Evolutionary conservation across 495 filamentous ascomycete species (phyloP), one percentile per base, ranked within the genome.

Genomic region (Lentithecium fluviatile): DNA sequence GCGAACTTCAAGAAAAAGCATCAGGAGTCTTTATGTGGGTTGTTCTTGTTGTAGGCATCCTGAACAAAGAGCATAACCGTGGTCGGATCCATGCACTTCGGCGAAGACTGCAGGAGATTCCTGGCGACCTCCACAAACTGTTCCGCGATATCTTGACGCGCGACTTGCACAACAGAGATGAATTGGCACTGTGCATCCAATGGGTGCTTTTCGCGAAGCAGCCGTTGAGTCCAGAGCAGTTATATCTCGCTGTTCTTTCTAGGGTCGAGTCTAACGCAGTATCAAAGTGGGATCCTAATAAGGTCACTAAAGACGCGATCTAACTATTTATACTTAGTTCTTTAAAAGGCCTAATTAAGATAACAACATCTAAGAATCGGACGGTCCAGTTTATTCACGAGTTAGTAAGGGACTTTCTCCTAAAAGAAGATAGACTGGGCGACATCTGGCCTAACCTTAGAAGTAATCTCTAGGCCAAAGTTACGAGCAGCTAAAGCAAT

Each of bases 351-450:
- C 58, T 61, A 43, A 46, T 29, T 15, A 37, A 61, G 23, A 45
- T 45, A 15, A 38, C 26, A 8, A 61, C 45, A 20, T 23, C 47
- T 10, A 2, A 52, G 2, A 7, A 15, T 11, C 21, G 12, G 19
- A 59, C 34, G 10, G 58, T 61, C 3, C 58, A 61, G 21, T 61
- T 61, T 49, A 61, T 61, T 29, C 60, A 64, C 46, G 60, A 64
- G 29, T 45, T 54, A 5, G 60, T 58, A 10, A 6, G 36, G 15
- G 60, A 57, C 23, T 64, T 64, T 40, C 60, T 64, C 10, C 60
- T 64, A 4, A 48, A 49, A 10, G 26, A 45, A 7, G 53, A 54
- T 24, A 24, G 58, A n/a, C n/a, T n/a, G n/a, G n/a, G n/a, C 8
- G 12, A 38, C 5, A 21, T 64, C 10, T 12, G 36, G 6, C 37